These are phyloP conservation scores for Saksenaea vasiformis DNA, from an alignment of 371 early-diverging fungal species.

Conservation along the genomic window DNA sequence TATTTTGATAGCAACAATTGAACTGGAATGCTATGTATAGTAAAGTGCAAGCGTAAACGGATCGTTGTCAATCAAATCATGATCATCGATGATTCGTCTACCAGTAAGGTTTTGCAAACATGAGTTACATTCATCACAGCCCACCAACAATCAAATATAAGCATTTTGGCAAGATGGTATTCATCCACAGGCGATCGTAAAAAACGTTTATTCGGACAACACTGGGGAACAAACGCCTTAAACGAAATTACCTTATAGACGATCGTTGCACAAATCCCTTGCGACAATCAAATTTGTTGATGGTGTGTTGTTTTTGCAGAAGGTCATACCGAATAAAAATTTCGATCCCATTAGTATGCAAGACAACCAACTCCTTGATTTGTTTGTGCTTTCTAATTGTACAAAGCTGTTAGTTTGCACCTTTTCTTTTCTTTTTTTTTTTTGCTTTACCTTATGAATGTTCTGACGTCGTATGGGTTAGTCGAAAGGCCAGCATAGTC, in stretches of 20 bases:
- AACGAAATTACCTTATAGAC: neutral
- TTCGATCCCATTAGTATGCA: neutral
- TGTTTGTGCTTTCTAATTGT: neutral
- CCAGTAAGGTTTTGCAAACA: slow-evolving; percentile 1
- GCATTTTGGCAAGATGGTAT: neutral
- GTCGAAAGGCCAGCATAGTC: slow-evolving; percentile 4
- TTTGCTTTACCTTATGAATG: slow-evolving; percentile 6
- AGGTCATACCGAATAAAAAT: neutral
- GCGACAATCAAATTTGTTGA: neutral
- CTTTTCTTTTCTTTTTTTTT: slow-evolving; percentile 2
- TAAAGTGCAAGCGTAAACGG: neutral
- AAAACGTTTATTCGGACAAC: neutral
- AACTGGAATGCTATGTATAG: neutral
- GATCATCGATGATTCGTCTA: neutral
- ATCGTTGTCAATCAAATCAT: neutral
- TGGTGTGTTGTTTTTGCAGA: neutral
- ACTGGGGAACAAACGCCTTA: neutral
- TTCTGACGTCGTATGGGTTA: slow-evolving; percentile 1
- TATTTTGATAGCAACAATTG: neutral
- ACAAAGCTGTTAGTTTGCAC: neutral
- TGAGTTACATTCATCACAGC: neutral
- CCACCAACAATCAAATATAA: neutral
- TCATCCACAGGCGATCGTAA: neutral
- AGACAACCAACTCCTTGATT: neutral
- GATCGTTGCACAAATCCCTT: neutral